Conservation (phyloP, 2,329 filamentous ascomycete species). For the Pseudonectria buxi region DNA sequence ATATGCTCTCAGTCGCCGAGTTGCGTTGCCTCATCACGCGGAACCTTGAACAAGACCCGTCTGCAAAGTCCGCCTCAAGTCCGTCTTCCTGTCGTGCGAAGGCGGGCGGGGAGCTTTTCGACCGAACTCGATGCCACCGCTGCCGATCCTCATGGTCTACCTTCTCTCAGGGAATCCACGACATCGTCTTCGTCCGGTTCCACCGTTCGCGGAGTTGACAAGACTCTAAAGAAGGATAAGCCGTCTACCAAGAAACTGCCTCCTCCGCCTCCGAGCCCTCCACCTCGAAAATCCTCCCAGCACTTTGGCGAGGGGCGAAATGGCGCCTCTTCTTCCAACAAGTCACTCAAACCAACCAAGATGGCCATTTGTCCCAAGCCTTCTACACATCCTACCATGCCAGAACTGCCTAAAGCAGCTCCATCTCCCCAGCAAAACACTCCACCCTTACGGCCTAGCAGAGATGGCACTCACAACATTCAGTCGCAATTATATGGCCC, state of each 20-base stretch:
- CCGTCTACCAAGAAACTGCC: conserved; percentile 35
- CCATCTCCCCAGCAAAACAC: conserved; percentile 26
- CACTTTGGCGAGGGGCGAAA: conserved; percentile 38
- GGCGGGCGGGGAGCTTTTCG: conserved; percentile 48
- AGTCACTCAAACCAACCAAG: conserved; percentile 25
- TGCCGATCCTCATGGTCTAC: conserved; percentile 50
- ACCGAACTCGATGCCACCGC: conserved; percentile 41
- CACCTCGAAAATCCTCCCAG: conserved; percentile 55
- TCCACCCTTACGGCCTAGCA: conserved; percentile 57
- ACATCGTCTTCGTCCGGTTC: conserved; percentile 69
- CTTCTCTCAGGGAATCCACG: conserved; percentile 61
- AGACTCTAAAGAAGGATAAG: conserved; percentile 34
- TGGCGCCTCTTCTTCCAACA: conserved; percentile 33
- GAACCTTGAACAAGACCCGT: conserved; percentile 39
- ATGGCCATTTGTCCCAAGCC: conserved; percentile 28
- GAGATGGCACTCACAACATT: conserved; percentile 60
- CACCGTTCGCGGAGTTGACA: conserved; percentile 51
- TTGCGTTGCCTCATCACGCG: conserved; percentile 43
- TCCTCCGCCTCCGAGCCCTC: conserved; percentile 52
- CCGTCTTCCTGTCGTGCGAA: conserved; percentile 54
- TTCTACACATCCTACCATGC: conserved; percentile 23
- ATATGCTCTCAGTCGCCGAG: conserved; percentile 69
- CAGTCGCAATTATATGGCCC: conserved; percentile 47
- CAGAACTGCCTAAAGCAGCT: conserved; percentile 14
- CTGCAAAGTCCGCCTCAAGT: conserved; percentile 50